Evolutionary conservation across 441 rosid species (phyloP), one percentile per base, ranked within the genome.

Genomic region (Gossypium davidsonii): DNA sequence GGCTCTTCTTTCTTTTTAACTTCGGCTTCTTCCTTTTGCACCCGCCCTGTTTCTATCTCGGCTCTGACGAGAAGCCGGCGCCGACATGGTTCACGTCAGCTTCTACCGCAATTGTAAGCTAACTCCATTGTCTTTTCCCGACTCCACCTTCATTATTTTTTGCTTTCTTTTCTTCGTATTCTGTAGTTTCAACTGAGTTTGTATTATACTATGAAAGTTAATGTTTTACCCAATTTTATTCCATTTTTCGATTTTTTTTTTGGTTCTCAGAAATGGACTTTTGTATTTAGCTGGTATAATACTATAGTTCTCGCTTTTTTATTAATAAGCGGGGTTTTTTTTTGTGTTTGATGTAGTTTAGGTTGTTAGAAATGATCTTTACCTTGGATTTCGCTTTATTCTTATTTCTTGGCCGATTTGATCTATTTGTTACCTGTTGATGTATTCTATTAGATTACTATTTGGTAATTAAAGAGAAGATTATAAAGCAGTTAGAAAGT

Each of bases 21-120:
- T 18, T 53, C 58, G 25, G 5, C 58, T 53, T 17, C 58, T 53
- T 53, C 12, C 11, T 23, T 2, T 17, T 18, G 8, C 3, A 28
- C 34, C 34, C 34, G 5, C 34, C 6, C 6, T 28, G 34, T 14
- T 12, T 26, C 8, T 58, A 25, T 61, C 23, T 61, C 46, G 66
- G 23, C 14, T 61, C 66, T 34, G 66, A 31, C 23, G 66, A 15
- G 48, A 15, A 31, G 20, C 46, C 48, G 46, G 17, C 23, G 48
- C 6, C 7, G 14, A 4, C 21, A 89, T 89, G 97, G 97, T 91
- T 71, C 89, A 91, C 84, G 94, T 89, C 77, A 79, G 74, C 48
- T 86, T 86, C 79, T 91, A 89, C 67, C 86, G 97, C 75, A 91
- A 91, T 87, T 84, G 94, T 89, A 83, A 83, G 82, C 46, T 61